Percentiles rank a stretch among this genome's conserved stretches.
Evolutionary conservation across 2,329 filamentous ascomycete species (phyloP).

Genomic region (Colletotrichum magnum): DNA sequence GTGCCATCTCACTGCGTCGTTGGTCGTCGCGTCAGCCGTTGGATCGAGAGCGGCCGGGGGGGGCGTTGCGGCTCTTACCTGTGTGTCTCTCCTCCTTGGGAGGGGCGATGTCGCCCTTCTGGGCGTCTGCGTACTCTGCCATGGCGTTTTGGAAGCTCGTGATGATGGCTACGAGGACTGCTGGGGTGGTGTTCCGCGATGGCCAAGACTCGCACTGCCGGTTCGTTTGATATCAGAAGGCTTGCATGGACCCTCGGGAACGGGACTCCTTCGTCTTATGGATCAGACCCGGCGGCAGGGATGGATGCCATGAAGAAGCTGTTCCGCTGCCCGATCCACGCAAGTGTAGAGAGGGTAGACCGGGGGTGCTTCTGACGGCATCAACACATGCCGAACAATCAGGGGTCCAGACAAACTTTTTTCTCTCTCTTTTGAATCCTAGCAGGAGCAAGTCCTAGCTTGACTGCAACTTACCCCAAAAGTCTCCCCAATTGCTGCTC

Average conservation of each 20-base stretch:
- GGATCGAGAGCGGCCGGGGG: too few relatives aligned
- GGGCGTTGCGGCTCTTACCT: conserved; percentile 40
- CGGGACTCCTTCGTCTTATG: conserved; percentile 35
- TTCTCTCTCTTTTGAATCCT: neutral
- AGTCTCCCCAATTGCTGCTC: neutral
- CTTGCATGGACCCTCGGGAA: neutral
- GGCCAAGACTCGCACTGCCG: conserved; percentile 1
- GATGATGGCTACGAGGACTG: neutral
- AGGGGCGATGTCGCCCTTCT: conserved; percentile 23
- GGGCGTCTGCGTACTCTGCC: conserved; percentile 19
- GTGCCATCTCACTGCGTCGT: conserved; percentile 73
- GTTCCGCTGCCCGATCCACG: neutral
- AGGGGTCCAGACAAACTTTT: conserved; percentile 36
- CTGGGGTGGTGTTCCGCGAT: too few relatives aligned
- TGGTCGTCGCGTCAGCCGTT: neutral
- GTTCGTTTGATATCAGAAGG: neutral
- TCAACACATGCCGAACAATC: conserved; percentile 19
- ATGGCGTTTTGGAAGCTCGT: neutral
- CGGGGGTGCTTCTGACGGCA: neutral
- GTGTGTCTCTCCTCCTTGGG: conserved; percentile 50
- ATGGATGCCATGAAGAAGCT: conserved; percentile 14
- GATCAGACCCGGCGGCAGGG: conserved; percentile 11
- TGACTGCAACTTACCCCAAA: neutral
- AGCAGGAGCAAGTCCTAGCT: neutral
- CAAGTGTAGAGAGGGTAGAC: neutral